A percentile compares a stretch with the other conserved stretches of the same genome.
phyloP scores from a whole-genome alignment of 2,329 filamentous ascomycete genomes.

The Xylariaceae sp. region DNA sequence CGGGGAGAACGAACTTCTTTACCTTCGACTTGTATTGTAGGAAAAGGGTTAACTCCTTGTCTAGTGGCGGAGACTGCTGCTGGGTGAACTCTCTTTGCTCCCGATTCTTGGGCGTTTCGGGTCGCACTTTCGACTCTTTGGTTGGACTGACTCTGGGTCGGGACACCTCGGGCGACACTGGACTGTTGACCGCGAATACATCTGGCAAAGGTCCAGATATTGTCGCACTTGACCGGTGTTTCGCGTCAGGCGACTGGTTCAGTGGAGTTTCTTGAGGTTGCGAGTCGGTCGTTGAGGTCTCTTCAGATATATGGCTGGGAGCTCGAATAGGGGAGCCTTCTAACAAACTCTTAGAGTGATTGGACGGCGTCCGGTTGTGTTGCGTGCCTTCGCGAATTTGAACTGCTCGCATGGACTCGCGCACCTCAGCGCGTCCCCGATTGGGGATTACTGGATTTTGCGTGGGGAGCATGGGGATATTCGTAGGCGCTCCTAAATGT shows the following conservation, averaged over 20 bases:
- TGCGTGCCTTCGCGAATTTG: conserved; percentile 48
- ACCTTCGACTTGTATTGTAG: conserved; percentile 95
- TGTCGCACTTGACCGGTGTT: conserved; percentile 53
- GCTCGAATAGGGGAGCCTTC: conserved; percentile 59
- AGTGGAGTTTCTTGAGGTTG: conserved; percentile 37
- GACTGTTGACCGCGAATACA: conserved; percentile 37
- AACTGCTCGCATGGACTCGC: conserved; percentile 74
- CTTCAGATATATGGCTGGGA: conserved; percentile 59
- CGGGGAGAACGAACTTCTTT: conserved; percentile 87
- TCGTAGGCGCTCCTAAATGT: conserved; percentile 74
- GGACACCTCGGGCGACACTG: conserved; percentile 29
- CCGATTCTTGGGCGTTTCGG: conserved; percentile 39
- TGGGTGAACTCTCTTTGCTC: conserved; percentile 51
- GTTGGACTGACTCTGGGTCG: conserved; percentile 20
- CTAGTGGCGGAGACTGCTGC: conserved; percentile 63
- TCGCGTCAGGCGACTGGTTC: conserved; percentile 61
- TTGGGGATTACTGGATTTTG: conserved; percentile 83
- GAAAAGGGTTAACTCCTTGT: conserved; percentile 88
- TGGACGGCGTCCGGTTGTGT: conserved; percentile 46
- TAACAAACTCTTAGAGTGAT: conserved; percentile 37
- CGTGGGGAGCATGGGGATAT: conserved; percentile 79
- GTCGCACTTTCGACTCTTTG: conserved; percentile 25
- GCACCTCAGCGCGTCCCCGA: conserved; percentile 68
- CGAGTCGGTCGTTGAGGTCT: conserved; percentile 36
- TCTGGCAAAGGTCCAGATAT: conserved; percentile 54